Evolutionary conservation across 179 eudicot species (phyloP), one percentile per base, ranked within the genome.

Genomic region (Heliamphora pulchella): DNA sequence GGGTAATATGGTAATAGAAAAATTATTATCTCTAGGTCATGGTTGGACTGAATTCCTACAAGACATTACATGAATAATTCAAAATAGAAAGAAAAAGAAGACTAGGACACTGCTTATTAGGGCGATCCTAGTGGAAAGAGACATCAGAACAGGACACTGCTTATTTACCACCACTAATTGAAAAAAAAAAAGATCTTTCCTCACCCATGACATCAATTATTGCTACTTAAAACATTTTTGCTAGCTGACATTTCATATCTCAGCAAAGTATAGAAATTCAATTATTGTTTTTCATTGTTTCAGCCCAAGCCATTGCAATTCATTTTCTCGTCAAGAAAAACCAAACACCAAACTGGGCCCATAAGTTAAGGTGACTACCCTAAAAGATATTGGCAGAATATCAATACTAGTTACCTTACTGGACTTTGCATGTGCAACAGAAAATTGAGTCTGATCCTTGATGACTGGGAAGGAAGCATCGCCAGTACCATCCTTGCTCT

Each of bases 381-480:
- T 31, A 31, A 54, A 55, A 55, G 55, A 55, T 8, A 74, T 41
- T 31, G 50, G 20, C 22, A 14, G 8, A 54, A 39, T 9, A 39
- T 74, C 46, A 14, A 31, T 14, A 10, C 31, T 18, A 55, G 39
- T 4, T 88, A 94, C 97, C 98, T 90, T 94, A 85, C 89, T 94
- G 79, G 88, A 85, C 54, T 91, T 87, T 68, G 97, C 90, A 90
- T 91, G 98, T 71, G 91, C 84, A 73, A 94, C 96, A 81, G 91
- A 93, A 89, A 94, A 91, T 74, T 89, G 98, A 48, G 90, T 80
- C 80, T 83, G 96, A 87, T 94, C 98, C 89, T 91, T 94, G 81
- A 92, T 84, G 53, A 87, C 75, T 61, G 98, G 92, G 86, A 94
- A 94, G 53, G 91, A 89, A 77, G 96, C 83, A 88, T 94, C 98